Evolutionary conservation across 2,329 filamentous ascomycete genomes (phyloP), one percentile per base, ranked within the genome.

Genomic region (Scedosporium apiospermum): DNA sequence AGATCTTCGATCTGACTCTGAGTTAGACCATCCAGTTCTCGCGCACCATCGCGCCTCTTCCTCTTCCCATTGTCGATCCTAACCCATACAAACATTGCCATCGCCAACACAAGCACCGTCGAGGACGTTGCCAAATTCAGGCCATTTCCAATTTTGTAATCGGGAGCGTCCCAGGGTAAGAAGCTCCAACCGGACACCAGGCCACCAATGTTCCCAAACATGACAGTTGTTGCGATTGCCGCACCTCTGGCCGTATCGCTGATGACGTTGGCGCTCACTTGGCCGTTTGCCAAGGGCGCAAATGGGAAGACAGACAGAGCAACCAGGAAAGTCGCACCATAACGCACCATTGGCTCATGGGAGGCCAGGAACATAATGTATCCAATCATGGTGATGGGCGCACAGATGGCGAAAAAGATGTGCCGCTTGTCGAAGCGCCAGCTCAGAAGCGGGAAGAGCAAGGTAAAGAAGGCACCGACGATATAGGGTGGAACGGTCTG

Each of bases 121-220:
- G 57, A 34, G 10, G 57, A 58, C 6, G 84, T 85, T 0, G 82
- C 87, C 46, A 89, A 69, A 67, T 89, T 89, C 38, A 91, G 71
- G 0, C 88, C 88, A 68, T 90, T 90, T 1, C 88, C 88, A 63
- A 90, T 89, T 64, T 78, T 84, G 68, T 85, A 91, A 63, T 90
- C 72, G 0, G 88, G 88, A 0, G 68, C 82, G 68, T 90, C 88
- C 66, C 75, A 82, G 0, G 82, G 80, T 16, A 89, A 68, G 72
- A 87, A 89, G 1, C 78, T 80, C 86, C 86, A 89, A 0, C 84
- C 87, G 1, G 82, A 80, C 63, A 88, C 79, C 38, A 90, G 71
- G 0, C 88, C 88, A 2, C 88, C 88, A n/a, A 90, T 70, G 62
- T 90, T 90, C 26, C 88, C 88, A 26, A 89, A 75, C 87, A 90